Percentiles rank a stretch among this genome's conserved stretches.
These are phyloP conservation scores for Erigeron philadelphicus DNA, from an alignment of 140 eudicot genomes.

Conservation along the genomic window DNA sequence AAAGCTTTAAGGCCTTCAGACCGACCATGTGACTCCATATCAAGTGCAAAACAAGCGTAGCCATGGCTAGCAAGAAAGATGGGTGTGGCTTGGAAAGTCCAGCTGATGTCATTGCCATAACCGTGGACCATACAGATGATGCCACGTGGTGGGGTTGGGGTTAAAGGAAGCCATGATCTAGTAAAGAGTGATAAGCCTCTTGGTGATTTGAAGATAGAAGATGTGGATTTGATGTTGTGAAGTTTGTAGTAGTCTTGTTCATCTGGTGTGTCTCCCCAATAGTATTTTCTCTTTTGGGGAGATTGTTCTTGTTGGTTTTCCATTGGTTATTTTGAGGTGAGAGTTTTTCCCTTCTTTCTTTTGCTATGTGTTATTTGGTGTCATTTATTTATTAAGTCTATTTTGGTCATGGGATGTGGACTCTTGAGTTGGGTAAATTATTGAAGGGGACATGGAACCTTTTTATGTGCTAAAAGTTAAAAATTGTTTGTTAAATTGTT, in stretches of 20 bases:
- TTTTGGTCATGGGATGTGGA: no score
- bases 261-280: slow-evolving; percentile 80
- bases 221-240: slow-evolving; percentile 49
- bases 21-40: slow-evolving; percentile 74
- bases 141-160: slow-evolving; percentile 51
- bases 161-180: no score
- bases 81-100: slow-evolving; percentile 80
- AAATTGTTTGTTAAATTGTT: no score
- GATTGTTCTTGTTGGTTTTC: not conserved
- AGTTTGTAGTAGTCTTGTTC: slow-evolving; percentile 65
- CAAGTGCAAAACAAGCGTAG: slow-evolving; percentile 74
- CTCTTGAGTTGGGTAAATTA: no score
- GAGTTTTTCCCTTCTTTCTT: not conserved
- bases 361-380: no score
- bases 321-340: not conserved
- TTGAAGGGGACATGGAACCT: no score
- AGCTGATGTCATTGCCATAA: slow-evolving; percentile 88
- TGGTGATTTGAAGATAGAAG: slow-evolving; percentile 54
- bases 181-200: slow-evolving; percentile 38
- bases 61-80: slow-evolving; percentile 77
- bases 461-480: no score
- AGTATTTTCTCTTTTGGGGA: slow-evolving; percentile 27
- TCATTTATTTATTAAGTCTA: no score
- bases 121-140: slow-evolving; percentile 85
- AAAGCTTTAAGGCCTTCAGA: slow-evolving; percentile 75